Conservation (phyloP, 805 yeast genomes). For the Cyberlindnera maclurae region DNA sequence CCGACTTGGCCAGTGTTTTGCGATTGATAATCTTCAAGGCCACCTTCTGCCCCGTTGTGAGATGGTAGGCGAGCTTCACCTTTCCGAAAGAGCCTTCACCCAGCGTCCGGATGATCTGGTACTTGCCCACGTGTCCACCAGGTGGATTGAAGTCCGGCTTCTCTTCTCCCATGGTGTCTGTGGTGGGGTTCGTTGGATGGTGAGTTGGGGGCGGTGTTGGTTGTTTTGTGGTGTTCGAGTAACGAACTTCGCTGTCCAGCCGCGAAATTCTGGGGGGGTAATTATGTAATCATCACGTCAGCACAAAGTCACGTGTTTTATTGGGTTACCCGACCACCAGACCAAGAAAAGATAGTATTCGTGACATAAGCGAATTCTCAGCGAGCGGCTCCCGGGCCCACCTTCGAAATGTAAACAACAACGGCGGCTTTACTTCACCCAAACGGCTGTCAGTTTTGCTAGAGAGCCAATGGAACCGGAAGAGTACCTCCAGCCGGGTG, state of each 20-base stretch:
- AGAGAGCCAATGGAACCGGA: constrained; percentile 27
- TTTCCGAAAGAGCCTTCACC: constrained; percentile 98
- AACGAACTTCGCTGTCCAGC: too few species aligned
- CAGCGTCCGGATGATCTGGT: constrained; percentile 84
- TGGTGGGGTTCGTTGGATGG: constrained; percentile 1
- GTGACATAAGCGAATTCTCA: too few species aligned
- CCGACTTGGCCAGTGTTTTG: constrained; percentile 86
- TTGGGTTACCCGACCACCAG: too few species aligned
- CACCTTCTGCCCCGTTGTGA: constrained; percentile 85
- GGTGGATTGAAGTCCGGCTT: constrained; percentile 22
- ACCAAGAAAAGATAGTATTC: too few species aligned
- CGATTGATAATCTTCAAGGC: constrained; percentile 91
- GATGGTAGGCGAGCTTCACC: constrained; percentile 85
- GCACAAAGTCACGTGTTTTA: too few species aligned
- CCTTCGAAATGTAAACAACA: constrained; percentile 1
- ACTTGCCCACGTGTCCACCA: constrained; percentile 70
- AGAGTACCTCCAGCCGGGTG: constrained; percentile 31
- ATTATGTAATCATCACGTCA: background rate
- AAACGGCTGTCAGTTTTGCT: background rate
- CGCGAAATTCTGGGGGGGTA: too few species aligned
- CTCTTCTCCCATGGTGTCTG: constrained; percentile 17
- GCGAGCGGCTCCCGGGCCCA: too few species aligned
- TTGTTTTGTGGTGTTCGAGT: too few species aligned
- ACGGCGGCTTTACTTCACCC: background rate
- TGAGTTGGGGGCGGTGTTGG: background rate